Evolutionary conservation across 169 alveolate species (phyloP), one percentile per base, ranked within the genome.

Genomic region (Eimeria zaria): DNA sequence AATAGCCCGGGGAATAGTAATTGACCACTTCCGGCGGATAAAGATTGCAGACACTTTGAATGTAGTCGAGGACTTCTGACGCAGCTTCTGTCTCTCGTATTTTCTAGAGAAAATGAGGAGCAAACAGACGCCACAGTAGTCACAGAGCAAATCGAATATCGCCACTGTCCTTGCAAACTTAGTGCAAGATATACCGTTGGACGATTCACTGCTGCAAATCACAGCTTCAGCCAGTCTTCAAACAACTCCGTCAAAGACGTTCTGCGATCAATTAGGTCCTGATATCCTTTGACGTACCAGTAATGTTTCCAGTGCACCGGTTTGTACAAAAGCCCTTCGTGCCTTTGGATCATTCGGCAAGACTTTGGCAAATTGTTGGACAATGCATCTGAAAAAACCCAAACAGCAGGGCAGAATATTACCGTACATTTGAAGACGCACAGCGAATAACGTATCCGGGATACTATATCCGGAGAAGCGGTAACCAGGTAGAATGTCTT

Each of bases 11-110:
- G 33, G 99, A 98, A 89, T 99, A 99, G 98, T 98, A 99, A 97
- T 98, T 98, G 80, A 99, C 99, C 60, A 99, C 98, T 96, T 98
- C 99, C 53, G 98, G 99, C 46, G 99, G 99, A 96, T 98, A 99
- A 71, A 98, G 98, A 62, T 97, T 90, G 97, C 98, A 98, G 95
- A 99, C 98, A 95, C 98, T 99, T 81, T 98, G 99, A 76, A 98
- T 98, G 95, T 98, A 98, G 96, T 98, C 98, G 83, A 98, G 97
- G 83, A 98, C 97, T 97, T 98, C 98, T 24, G 99, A 91, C 39
- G 99, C 99, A 24, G 99, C 99, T 95, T 98, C 98, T 30, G 99
- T 98, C 92, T 97, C 81, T 18, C 94, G 97, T 53, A 98, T 98
- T 95, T 98, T 98, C 97, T 95, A 69, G 11, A 62, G 30, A 41